These are phyloP conservation scores for Henckelia pumila DNA, from an alignment of 257 asterid genomes.

Conservation along the genomic window DNA sequence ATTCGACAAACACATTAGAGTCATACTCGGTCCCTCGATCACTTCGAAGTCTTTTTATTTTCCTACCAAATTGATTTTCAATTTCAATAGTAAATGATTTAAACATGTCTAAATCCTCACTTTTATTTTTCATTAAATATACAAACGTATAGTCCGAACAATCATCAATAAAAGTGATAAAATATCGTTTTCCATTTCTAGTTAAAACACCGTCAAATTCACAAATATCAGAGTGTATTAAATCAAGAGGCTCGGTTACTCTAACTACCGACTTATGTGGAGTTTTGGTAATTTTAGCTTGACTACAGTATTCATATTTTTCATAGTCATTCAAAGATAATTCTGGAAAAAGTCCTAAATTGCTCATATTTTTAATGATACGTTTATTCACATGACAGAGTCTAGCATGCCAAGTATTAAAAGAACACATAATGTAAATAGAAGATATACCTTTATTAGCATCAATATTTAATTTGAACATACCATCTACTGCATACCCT, in stretches of 20 bases:
- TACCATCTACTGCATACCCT: constrained; percentile 5
- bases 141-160: not conserved
- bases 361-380: too few species aligned
- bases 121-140: constrained; percentile 3
- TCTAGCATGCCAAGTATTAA: constrained; percentile 12
- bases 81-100: not conserved
- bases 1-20: not conserved
- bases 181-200: not conserved
- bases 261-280: not conserved
- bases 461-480: constrained; percentile 9
- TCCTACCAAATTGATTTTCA: not conserved
- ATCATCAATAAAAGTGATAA: constrained; percentile 1
- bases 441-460: not conserved
- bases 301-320: not conserved
- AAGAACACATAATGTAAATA: not conserved
- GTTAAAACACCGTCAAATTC: not conserved
- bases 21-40: not conserved
- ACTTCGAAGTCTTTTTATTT: not conserved
- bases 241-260: not conserved
- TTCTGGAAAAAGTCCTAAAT: not conserved
- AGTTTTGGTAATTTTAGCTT: not conserved
- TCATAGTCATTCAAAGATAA: not conserved
- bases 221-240: constrained; percentile 8
- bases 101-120: not conserved
- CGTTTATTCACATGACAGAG: constrained; percentile 12